These are phyloP conservation scores for Floccularia luteovirens DNA, from an alignment of 768 basidiomycete genomes.

Conservation along the genomic window DNA sequence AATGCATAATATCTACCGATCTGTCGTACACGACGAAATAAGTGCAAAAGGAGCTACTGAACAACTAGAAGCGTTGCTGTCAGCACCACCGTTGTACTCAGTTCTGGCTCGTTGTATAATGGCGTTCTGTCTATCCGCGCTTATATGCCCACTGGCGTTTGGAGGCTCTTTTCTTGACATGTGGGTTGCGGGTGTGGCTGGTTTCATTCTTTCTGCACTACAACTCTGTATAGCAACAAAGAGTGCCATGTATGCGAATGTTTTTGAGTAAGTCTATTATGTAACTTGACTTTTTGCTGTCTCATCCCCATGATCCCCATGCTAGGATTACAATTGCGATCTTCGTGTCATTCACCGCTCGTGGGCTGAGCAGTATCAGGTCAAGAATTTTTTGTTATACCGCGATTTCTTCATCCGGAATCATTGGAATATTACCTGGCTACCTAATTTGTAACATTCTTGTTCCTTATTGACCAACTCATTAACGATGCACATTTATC, in stretches of 20 bases:
- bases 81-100: conserved; percentile 57
- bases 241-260: conserved; percentile 79
- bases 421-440: conserved; percentile 87
- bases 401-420: conserved; percentile 81
- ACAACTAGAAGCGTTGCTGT: conserved; percentile 55
- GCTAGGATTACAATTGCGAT: conserved; percentile 76
- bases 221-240: conserved; percentile 70
- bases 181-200: conserved; percentile 70
- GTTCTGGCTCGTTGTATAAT: conserved; percentile 54
- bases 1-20: conserved; percentile 78
- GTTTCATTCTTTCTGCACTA: conserved; percentile 59
- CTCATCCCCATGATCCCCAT: conserved; percentile 1
- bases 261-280: conserved; percentile 69
- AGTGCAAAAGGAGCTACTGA: conserved; percentile 71
- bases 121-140: conserved; percentile 61
- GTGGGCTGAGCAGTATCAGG: conserved; percentile 75
- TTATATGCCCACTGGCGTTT: conserved; percentile 83
- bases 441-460: conserved; percentile 64
- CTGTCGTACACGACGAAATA: conserved; percentile 88
- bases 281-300: neutral
- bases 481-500: conserved; percentile 8
- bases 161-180: conserved; percentile 81
- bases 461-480: neutral
- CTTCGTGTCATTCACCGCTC: conserved; percentile 71
- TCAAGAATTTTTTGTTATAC: conserved; percentile 84